These are phyloP conservation scores for Hyaloperonospora arabidopsidis DNA, from an alignment of 352 stramenopile species.

Conservation along the genomic window DNA sequence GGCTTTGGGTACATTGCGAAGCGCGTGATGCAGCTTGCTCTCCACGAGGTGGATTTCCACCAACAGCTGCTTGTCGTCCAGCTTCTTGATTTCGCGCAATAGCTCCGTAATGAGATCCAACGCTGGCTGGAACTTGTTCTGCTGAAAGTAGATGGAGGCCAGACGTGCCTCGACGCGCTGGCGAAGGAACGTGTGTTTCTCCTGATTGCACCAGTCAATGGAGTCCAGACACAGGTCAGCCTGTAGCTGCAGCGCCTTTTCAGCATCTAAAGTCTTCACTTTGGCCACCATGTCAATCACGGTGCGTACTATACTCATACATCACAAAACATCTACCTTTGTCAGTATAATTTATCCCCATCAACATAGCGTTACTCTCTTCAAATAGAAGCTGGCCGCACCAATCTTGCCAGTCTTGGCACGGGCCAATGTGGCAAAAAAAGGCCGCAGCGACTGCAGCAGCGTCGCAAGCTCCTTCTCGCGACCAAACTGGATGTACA, in stretches of 20 bases:
- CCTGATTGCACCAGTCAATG: slow-evolving; percentile 89
- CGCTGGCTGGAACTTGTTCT: slow-evolving; percentile 88
- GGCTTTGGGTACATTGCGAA: slow-evolving; percentile 95
- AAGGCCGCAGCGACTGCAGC: slow-evolving; percentile 83
- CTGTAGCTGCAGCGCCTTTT: slow-evolving; percentile 91
- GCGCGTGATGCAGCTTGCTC: slow-evolving; percentile 94
- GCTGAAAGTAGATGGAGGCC: slow-evolving; percentile 86
- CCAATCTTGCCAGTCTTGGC: slow-evolving; percentile 98
- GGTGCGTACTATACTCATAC: slow-evolving; percentile 78
- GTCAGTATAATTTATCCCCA: neutral
- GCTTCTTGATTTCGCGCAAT: slow-evolving; percentile 96
- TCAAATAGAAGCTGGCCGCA: slow-evolving; percentile 20
- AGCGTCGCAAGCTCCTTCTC: slow-evolving; percentile 85
- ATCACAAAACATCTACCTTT: neutral
- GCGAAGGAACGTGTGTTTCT: slow-evolving; percentile 96
- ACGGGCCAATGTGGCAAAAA: slow-evolving; percentile 94
- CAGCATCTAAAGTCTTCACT: slow-evolving; percentile 76
- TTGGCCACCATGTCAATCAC: slow-evolving; percentile 96
- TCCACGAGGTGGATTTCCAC: slow-evolving; percentile 98
- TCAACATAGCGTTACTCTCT: neutral
- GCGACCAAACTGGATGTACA: slow-evolving; percentile 84
- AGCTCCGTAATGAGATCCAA: slow-evolving; percentile 92
- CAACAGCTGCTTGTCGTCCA: slow-evolving; percentile 99
- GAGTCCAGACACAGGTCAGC: slow-evolving; percentile 93
- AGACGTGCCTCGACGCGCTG: slow-evolving; percentile 96